Conservation (phyloP, 2,329 filamentous ascomycete genomes). For the Hypoxylon sp. region DNA sequence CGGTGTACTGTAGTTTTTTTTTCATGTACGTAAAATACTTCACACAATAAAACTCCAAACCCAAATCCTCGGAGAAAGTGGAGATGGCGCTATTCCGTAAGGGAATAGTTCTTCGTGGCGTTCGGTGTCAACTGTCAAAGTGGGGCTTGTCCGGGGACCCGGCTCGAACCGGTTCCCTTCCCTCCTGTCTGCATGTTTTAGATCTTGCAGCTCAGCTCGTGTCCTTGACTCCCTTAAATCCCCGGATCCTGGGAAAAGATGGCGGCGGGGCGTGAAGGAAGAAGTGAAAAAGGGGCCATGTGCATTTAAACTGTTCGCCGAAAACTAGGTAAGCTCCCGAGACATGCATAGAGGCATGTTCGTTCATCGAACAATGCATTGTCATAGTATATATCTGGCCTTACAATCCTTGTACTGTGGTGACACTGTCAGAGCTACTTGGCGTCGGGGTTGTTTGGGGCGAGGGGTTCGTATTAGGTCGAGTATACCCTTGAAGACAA, state of each 20-base stretch:
- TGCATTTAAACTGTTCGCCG: constrained; percentile 13
- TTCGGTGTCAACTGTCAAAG: constrained; percentile 27
- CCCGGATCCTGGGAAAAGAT: constrained; percentile 29
- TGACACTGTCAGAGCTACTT: not conserved
- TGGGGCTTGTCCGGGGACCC: constrained; percentile 32
- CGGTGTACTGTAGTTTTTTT: constrained; percentile 7
- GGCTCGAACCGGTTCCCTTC: constrained; percentile 42
- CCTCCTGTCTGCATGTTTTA: constrained; percentile 40
- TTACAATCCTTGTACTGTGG: not conserved
- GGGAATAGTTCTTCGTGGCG: constrained; percentile 6
- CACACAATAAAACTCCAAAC: constrained; percentile 5
- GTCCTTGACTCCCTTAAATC: constrained; percentile 15
- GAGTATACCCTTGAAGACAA: not conserved
- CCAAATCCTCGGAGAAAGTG: constrained; percentile 30
- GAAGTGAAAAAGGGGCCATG: constrained; percentile 23
- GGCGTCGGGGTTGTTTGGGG: not conserved
- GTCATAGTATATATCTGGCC: not conserved
- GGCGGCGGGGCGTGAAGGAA: constrained; percentile 11
- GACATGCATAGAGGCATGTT: constrained; percentile 29
- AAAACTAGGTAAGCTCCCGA: constrained; percentile 25
- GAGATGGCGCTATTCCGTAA: constrained; percentile 15
- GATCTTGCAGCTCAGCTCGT: constrained; percentile 44
- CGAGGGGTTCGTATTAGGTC: constrained; percentile 10
- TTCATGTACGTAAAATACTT: constrained; percentile 26
- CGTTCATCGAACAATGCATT: constrained; percentile 16